Evolutionary conservation across 805 yeast species (phyloP).

Genomic region (Lipomyces starkeyi): DNA sequence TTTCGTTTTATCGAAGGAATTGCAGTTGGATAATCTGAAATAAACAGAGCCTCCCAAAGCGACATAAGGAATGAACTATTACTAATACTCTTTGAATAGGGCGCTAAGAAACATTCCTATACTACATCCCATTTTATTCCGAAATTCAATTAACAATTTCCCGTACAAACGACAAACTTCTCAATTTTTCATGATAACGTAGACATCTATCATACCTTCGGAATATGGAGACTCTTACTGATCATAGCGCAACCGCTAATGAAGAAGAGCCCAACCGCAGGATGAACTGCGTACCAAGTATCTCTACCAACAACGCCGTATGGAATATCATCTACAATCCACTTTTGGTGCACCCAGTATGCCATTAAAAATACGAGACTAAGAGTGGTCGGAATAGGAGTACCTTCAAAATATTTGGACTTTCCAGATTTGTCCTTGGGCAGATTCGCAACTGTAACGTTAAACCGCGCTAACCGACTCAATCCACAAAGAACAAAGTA

Average conservation of each 20-base stretch:
- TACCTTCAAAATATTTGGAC: conserved; percentile 91
- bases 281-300: conserved; percentile 74
- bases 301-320: conserved; percentile 66
- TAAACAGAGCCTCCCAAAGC: neutral
- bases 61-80: no score
- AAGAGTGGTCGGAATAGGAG: conserved; percentile 92
- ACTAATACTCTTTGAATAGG: neutral
- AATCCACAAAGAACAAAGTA: conserved; percentile 93
- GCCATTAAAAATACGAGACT: conserved; percentile 77
- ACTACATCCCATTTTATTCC: neutral
- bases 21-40: no score
- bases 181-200: neutral
- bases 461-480: conserved; percentile 92
- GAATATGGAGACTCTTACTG: conserved; percentile 86
- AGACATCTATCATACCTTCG: conserved; percentile 68
- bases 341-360: conserved; percentile 59
- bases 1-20: no score
- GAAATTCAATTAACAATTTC: neutral
- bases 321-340: conserved; percentile 58
- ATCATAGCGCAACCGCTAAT: conserved; percentile 90
- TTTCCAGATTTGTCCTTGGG: conserved; percentile 89
- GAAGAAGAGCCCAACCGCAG: conserved; percentile 65
- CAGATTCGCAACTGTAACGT: conserved; percentile 88
- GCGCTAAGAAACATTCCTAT: neutral
- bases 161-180: neutral